Evolutionary conservation across 2,329 filamentous ascomycete species (phyloP), one percentile per base, ranked within the genome.

Genomic region (Talaromyces pinophilus): DNA sequence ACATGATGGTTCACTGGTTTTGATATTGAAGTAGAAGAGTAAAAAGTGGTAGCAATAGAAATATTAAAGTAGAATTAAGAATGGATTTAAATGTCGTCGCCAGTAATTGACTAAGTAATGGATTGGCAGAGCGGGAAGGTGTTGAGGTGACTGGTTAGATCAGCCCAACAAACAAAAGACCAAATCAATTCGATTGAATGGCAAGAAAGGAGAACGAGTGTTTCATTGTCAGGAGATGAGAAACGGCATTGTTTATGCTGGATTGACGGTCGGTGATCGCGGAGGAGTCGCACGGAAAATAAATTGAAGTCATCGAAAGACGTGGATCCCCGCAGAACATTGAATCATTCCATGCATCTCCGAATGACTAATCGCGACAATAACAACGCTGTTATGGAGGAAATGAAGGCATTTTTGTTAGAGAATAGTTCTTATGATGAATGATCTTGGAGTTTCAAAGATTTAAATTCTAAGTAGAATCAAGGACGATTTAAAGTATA

Each of bases 241-340:
- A 62, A 48, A 38, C 7, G n/a, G 13, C 44, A 62, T 62, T 17
- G 44, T 62, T 22, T 3, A 35, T 48, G 19, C 25, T 11, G 19
- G 8, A 19, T 30, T 54, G 28, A 11, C 35, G 38, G 22, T 33
- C 13, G 22, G 28, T 33, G 38, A 25, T 17, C 33, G 35, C 28
- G 50, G 52, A 38, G 17, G 52, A 35, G 17, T 7, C 3, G 55
- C 25, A 19, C 28, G 46, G 52, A 42, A 25, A 57, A 57, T 38
- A 40, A 57, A 17, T 55, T 59, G 46, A 38, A 1, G 44, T 62
- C 55, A 72, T 77, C 71, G 76, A 78, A 78, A 67, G 66, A 52
- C 64, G 72, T 78, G 70, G 76, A 78, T 73, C 70, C 71, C 73
- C 73, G 70, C 72, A 69, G 76, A 78, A 78, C 25, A 25, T 25